Base-by-base conservation (phyloP, 371 early-diverging fungal species). In the Amoeboaphelidium protococcarum region DNA sequence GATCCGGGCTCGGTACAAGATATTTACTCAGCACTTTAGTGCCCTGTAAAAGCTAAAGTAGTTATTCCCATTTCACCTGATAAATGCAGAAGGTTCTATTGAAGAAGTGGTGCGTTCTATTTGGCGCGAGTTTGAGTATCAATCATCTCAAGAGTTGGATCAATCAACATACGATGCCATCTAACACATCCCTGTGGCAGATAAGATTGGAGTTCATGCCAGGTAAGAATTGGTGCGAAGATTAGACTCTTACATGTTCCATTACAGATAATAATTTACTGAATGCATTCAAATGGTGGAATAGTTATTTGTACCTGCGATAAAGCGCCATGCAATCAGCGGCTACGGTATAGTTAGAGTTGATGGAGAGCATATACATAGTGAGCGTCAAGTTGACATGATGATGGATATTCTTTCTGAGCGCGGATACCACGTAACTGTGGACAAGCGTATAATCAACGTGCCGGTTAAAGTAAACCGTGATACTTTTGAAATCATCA, bases 391-490 rank as follows among this genome's bases (percentile, higher is more conserved):
- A 47, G 72, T 67, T 0, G 64, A 66, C 42, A 71, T 74, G 40
- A 64, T 73, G 16, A 72, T 74, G 60, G 73, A 73, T 51, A 71
- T 74, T 13, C 53, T 74, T 25, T 73, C 73, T 2, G 74, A 74
- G 42, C 67, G 74, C 44, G 74, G 74, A 26, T 74, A 70, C 47
- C 69, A 68, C 23, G 71, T 74, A 13, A 66, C 66, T 4, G 62
- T 73, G 53, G 73, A 74, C 45, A 62, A 59, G 24, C 61, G 72
- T 19, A 45, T 61, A 2, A 68, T 65, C 41, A 65, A 69, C 52
- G 63, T 66, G 16, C 74, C 74, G 40, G 61, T 61, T 21, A 64
- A 67, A 13, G 56, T 74, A 6, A 69, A 72, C 47, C 58, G 67
- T 10, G 60, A 64, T n/a, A 70, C 73, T 23, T 69, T 68, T 48